Evolutionary conservation across 1,139 yeast genomes (phyloP).

Genomic region (Debaryomycetaceae sp.): DNA sequence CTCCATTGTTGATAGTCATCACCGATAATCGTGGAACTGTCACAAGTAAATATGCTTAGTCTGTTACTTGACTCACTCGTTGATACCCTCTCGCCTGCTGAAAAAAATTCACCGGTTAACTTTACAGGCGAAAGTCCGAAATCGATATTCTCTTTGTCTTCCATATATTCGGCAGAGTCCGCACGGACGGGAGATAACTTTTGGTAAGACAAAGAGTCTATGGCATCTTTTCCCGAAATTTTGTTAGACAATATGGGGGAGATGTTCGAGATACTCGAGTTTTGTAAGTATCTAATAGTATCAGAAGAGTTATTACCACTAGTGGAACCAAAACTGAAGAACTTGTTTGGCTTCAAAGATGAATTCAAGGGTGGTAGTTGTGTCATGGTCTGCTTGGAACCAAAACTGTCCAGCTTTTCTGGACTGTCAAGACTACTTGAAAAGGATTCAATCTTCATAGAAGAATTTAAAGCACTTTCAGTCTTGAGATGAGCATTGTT

Average conservation of each 20-base stretch:
- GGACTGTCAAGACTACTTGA: constrained; percentile 18
- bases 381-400: constrained; percentile 5
- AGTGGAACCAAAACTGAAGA: constrained; percentile 2
- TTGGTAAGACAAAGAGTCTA: background rate
- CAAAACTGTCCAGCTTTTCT: constrained; percentile 2
- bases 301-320: constrained; percentile 7
- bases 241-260: constrained; percentile 19
- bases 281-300: constrained; percentile 6
- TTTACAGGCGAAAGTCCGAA: constrained; percentile 23
- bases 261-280: constrained; percentile 10
- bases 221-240: background rate
- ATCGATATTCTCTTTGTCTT: constrained; percentile 15
- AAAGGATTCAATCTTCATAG: constrained; percentile 10
- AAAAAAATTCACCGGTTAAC: constrained; percentile 6
- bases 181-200: background rate
- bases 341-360: constrained; percentile 18
- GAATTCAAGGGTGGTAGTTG: constrained; percentile 30
- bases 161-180: background rate
- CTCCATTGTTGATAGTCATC: constrained; percentile 45
- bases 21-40: constrained; percentile 39
- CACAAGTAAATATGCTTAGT: constrained; percentile 24
- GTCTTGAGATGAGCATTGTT: constrained; percentile 17
- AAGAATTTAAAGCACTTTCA: constrained; percentile 18
- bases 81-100: constrained; percentile 12
- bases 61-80: constrained; percentile 11